These are phyloP conservation scores for Liriodendron chinense DNA, from an alignment of 164 flowering plant genomes.

Conservation along the genomic window DNA sequence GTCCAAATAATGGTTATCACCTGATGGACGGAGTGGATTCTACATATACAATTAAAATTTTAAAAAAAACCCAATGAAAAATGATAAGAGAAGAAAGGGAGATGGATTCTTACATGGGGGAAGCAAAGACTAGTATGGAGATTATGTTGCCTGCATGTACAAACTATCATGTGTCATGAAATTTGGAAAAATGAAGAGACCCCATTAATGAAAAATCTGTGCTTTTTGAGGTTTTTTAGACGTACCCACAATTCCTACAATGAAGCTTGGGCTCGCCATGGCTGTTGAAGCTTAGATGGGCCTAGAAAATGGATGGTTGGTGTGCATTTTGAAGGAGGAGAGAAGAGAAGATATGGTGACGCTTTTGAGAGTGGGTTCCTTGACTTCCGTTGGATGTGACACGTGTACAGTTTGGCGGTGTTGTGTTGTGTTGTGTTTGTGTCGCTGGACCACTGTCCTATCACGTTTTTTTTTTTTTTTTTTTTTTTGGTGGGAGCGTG, in stretches of 20 bases:
- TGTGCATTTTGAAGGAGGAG: not conserved
- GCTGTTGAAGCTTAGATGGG: not conserved
- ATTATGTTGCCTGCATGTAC: constrained; percentile 23
- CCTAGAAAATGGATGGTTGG: not conserved
- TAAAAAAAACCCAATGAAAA: not conserved
- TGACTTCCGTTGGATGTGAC: too few relatives aligned
- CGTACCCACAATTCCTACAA: constrained; percentile 59
- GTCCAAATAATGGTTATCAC: too few relatives aligned
- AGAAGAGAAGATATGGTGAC: not conserved
- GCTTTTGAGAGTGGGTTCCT: not conserved
- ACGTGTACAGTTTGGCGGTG: too few relatives aligned
- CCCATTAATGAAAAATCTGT: not conserved
- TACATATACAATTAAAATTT: too few relatives aligned
- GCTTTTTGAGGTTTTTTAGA: not conserved
- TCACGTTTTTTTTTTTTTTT: too few relatives aligned
- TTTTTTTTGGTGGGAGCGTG: too few relatives aligned
- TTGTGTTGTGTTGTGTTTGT: too few relatives aligned
- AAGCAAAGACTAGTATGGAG: constrained; percentile 57
- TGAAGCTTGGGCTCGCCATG: constrained; percentile 53
- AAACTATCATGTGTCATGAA: not conserved
- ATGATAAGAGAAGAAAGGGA: not conserved
- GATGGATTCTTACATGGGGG: constrained; percentile 63
- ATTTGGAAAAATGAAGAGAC: not conserved
- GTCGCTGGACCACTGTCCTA: too few relatives aligned
- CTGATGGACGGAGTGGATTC: too few relatives aligned